Conservation (phyloP, 345 rosid genomes). For the Corchorus olitorius region DNA sequence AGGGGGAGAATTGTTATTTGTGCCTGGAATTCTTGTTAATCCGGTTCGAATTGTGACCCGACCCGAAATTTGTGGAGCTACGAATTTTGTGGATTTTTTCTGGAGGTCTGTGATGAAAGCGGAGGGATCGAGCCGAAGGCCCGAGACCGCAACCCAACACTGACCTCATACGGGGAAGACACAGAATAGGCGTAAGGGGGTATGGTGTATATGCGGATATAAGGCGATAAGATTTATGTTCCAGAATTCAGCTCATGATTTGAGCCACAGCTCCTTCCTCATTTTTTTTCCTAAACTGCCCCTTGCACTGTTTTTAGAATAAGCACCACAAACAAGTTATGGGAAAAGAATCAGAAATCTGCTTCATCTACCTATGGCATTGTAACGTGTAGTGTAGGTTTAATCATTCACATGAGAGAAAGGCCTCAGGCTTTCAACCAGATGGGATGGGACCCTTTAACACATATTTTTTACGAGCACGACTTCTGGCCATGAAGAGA, state of each 20-base stretch:
- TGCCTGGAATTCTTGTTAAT: no score
- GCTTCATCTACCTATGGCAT: neutral
- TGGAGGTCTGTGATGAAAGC: no score
- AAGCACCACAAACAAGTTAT: neutral
- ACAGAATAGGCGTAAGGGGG: no score
- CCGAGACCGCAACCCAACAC: no score
- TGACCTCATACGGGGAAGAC: no score
- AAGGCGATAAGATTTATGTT: slow-evolving; percentile 53
- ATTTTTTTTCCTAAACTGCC: slow-evolving; percentile 12
- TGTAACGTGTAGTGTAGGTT: neutral
- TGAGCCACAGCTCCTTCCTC: slow-evolving; percentile 42
- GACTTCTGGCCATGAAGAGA: slow-evolving; percentile 26
- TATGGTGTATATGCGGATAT: slow-evolving; percentile 28
- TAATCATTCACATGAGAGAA: neutral
- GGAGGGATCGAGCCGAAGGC: no score
- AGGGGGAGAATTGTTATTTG: no score
- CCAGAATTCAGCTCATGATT: slow-evolving; percentile 11
- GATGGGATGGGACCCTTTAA: neutral
- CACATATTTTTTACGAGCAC: slow-evolving; percentile 11
- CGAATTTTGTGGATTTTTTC: no score
- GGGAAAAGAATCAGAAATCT: neutral
- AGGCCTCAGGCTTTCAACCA: neutral
- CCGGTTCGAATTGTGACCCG: no score
- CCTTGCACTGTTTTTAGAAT: slow-evolving; percentile 8
- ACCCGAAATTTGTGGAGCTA: no score